Evolutionary conservation across 805 yeast species (phyloP), one percentile per base, ranked within the genome.

Genomic region (Cyberlindnera sargentensis): DNA sequence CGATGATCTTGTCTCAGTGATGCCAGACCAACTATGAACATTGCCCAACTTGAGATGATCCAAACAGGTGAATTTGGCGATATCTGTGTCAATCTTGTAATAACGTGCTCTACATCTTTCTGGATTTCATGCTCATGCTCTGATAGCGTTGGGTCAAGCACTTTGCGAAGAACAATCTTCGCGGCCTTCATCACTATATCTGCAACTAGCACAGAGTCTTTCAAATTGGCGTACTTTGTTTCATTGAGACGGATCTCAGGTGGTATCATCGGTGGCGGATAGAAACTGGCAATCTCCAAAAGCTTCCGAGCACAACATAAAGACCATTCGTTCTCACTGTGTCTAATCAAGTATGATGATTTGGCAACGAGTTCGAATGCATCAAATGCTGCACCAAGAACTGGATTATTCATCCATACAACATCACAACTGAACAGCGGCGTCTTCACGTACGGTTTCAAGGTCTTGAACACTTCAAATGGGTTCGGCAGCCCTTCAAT

Each of bases 391-490:
- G 70, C 64, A 2, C 73, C 73, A 8, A 65, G 45, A 1, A 68
- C 63, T 0, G 73, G 73, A 45, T 68, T 66, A 43, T 67, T 68
- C 70, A 67, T 65, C 71, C 71, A 68, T n/a, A 52, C 51, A n/a
- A 62, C 64, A 10, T 58, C 61, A 46, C 67, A 60, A 27, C 60
- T 55, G 46, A 63, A 67, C 4, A 71, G 44, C 10, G 71, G 73
- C 2, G 55, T 47, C 30, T 62, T 61, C 40, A 68, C 56, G 26
- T 55, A 50, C 10, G 60, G 55, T 42, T 61, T 60, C 38, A 61
- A 60, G 3, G 63, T 61, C 33, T 50, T 51, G 46, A 65, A 72
- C 26, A 70, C 57, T 4, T 54, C 56, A 49, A 65, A 71, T 4
- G 79, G 78, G 25, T 69, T 62, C 1, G 76, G 74, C 8, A 72